Base-by-base conservation (phyloP, 306 rosid species). In the Rosa rugosa region DNA sequence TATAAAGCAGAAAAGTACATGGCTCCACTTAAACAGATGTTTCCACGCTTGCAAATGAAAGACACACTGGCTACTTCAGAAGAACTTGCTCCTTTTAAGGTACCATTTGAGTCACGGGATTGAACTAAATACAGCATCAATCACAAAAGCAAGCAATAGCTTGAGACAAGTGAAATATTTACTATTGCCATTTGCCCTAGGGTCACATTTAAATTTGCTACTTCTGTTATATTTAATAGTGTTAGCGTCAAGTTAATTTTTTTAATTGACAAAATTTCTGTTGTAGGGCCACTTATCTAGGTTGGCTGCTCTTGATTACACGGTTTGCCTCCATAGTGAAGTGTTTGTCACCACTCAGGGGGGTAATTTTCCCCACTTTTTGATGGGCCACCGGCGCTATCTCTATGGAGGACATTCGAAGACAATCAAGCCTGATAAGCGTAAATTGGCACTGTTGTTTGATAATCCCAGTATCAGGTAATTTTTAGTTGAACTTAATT, bases 281-380 rank as follows among this genome's bases (percentile, higher is more conserved):
- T 77, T 88, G 92, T 78, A 95, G 99, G 97, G 99, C 81, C 97
- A 91, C 81, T 95, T 85, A 5, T 89, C 99, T 79, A 87, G 99
- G 88, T 86, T 95, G 90, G 99, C 99, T 54, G 98, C 99, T 79
- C 98, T 95, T 85, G 99, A 95, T 86, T 95, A 95, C 85, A 95
- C 95, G 0, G 90, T 92, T 71, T 95, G 99, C 86, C 97, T 95
- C 67, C 90, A 87, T 68, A 95, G 99, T 82, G 99, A 95, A 87
- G 99, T 88, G 50, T 95, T 95, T 84, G 94, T 92, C 79, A 95
- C 99, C 65, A 95, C 97, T 68, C 99, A 95, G 81, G 99, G 98
- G 62, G 99, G 99, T 54, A 95, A 95, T 82, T 95, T 95, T 75
- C 99, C 99, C 56, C 99, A 95, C 84, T 95, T 95, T 88, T 90